Evolutionary conservation across 305 asterid genomes (phyloP), one percentile per base, ranked within the genome.

Genomic region (Fraxinus greggii): DNA sequence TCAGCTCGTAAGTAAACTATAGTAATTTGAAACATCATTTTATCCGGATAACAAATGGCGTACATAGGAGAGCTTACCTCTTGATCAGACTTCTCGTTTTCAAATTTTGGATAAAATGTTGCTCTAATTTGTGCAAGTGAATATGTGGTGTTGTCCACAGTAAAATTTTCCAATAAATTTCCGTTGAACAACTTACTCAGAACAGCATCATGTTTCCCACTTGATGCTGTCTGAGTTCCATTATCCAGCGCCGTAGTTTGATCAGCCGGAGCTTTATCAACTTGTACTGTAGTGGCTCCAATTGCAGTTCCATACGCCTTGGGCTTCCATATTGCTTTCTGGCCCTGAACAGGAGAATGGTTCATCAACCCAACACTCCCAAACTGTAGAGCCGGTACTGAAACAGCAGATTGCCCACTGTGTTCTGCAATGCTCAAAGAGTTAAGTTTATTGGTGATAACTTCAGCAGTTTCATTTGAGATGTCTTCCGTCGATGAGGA

Each of bases 61-160:
- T 35, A 21, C 28, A 42, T 82, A 81, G 76, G 63, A 85, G 67
- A 84, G 78, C 83, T 81, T 85, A 94, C 99, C 94, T 96, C 99
- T 79, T 91, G 98, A 87, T 96, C 99, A 61, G 99, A 91, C 88
- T 94, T 94, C 93, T 94, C 99, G 82, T 94, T 96, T 86, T 96
- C 99, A 90, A 96, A 96, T 88, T 96, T 96, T 8, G 99, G 99
- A 83, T 96, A 96, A 88, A 95, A 96, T 19, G 98, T 94, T 13
- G 99, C 98, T 88, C 98, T 86, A 87, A 94, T 91, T 90, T 92
- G 92, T 15, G 94, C 97, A 33, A 56, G 81, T 7, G 97, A 88
- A 84, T 87, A 93, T 1, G 99, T 94, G 4, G 92, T 88, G 78
- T 87, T 92, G 90, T 93, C 99, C 79, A 93, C 92, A 1, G 83